These are phyloP conservation scores for Calycina herbarum DNA, from an alignment of 2,329 filamentous ascomycete genomes.

Conservation along the genomic window DNA sequence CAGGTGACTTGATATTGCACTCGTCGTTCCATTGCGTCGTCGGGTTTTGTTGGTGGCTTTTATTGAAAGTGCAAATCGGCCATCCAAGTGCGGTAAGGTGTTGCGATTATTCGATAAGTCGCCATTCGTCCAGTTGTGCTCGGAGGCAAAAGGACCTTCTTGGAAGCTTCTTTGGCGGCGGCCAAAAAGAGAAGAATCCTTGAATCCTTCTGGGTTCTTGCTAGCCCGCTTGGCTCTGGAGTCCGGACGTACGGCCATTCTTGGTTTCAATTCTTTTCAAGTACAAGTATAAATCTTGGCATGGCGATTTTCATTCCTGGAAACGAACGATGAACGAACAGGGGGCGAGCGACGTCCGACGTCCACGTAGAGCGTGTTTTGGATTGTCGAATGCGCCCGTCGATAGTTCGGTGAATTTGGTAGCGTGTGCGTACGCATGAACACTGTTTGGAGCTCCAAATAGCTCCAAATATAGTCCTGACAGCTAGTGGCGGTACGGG, in stretches of 20 bases:
- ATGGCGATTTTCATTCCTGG: neutral
- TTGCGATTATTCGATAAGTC: too few relatives aligned
- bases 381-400: neutral
- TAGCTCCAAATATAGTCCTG: neutral
- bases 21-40: neutral
- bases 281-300: neutral
- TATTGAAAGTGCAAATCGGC: too few relatives aligned
- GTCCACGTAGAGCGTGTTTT: conserved; percentile 4
- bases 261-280: conserved; percentile 8
- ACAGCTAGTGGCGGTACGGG: neutral
- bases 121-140: neutral
- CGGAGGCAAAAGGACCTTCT: neutral
- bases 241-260: conserved; percentile 5
- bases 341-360: neutral
- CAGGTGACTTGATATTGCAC: neutral
- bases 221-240: neutral
- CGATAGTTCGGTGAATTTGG: neutral
- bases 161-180: neutral
- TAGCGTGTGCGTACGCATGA: neutral
- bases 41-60: too few relatives aligned
- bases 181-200: neutral
- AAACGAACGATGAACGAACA: neutral
- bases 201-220: neutral
- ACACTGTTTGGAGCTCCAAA: neutral
- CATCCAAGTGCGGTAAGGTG: too few relatives aligned